Evolutionary conservation across 228 moss, liverwort and hornwort genomes (phyloP), one percentile per base, ranked within the genome.

Genomic region (Sphagnum fallax): DNA sequence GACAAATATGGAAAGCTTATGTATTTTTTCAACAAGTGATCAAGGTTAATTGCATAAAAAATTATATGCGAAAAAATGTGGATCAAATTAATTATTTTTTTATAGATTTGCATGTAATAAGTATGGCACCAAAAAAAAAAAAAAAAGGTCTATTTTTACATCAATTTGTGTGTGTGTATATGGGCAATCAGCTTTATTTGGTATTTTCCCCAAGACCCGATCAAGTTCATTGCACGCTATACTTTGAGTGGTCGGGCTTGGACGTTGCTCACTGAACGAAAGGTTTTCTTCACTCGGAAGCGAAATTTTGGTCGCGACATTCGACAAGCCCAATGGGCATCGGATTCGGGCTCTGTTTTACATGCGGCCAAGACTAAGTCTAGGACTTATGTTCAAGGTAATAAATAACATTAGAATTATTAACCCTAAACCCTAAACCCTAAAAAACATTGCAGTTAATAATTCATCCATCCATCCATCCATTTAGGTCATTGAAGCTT

Each of bases 291-390:
- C 53, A 83, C 82, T 15, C 87, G 75, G 14, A 72, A 90, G 51
- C 72, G 69, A 68, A 87, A 90, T 74, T 90, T 73, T 62, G 87
- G 90, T 14, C 75, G 80, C 32, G 82, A 92, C 73, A 75, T 78
- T 4, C 71, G 89, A n/a, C 88, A 92, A 77, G 89, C 92, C 10
- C 88, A 92, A 67, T 92, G 92, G 92, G 84, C 55, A 32, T 32
- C 32, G 0, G 32, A 32, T 32, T 32, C 32, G 1, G 32, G 32
- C 32, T 72, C 77, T 49, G 78, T 86, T 65, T 82, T 77, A 1
- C 79, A 66, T 6, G 65, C 49, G 16, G 67, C 74, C 1, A 77
- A 63, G 6, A 71, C 64, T 12, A 75, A 78, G 16, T 65, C 0
- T 50, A 74, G 14, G 57, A 71, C 48, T 62, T 66, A 71, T 5